Evolutionary conservation across 495 filamentous ascomycete genomes (phyloP).

Genomic region (Xylaria curta): DNA sequence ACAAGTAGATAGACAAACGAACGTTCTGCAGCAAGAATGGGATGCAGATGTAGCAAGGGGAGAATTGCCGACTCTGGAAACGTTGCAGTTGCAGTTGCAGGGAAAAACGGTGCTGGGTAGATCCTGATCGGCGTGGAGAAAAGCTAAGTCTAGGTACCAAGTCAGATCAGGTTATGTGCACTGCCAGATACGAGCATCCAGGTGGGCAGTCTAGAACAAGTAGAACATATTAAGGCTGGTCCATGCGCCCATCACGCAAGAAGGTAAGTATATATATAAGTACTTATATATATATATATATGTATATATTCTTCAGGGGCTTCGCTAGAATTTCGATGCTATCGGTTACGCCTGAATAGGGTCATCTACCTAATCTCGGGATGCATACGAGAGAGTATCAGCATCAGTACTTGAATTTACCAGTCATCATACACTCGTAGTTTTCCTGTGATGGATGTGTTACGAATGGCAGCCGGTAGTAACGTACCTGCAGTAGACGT

Average conservation of each 20-base stretch:
- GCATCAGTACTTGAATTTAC: background rate
- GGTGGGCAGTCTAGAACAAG: conserved; percentile 8
- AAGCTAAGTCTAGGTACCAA: conserved; percentile 17
- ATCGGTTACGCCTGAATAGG: background rate
- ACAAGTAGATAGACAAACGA: background rate
- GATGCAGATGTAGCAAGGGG: conserved; percentile 29
- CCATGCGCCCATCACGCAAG: conserved; percentile 2
- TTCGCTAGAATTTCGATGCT: background rate
- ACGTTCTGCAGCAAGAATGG: conserved; percentile 21
- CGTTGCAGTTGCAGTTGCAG: conserved; percentile 41
- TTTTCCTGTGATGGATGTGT: background rate
- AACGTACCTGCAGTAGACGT: conserved; percentile 13
- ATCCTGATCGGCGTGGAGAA: conserved; percentile 19
- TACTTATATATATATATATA: too few species aligned
- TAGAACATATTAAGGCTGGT: background rate
- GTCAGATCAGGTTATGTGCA: conserved; percentile 14
- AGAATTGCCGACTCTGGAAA: conserved; percentile 43
- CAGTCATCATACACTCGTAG: too few species aligned
- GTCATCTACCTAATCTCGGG: background rate
- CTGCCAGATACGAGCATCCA: background rate
- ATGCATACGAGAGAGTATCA: background rate
- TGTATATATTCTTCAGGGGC: background rate
- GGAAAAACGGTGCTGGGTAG: conserved; percentile 31
- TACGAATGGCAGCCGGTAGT: background rate
- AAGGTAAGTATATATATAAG: background rate